phyloP scores from a whole-genome alignment of 2,329 filamentous ascomycete genomes.

The Myriosclerotinia duriaeana region DNA sequence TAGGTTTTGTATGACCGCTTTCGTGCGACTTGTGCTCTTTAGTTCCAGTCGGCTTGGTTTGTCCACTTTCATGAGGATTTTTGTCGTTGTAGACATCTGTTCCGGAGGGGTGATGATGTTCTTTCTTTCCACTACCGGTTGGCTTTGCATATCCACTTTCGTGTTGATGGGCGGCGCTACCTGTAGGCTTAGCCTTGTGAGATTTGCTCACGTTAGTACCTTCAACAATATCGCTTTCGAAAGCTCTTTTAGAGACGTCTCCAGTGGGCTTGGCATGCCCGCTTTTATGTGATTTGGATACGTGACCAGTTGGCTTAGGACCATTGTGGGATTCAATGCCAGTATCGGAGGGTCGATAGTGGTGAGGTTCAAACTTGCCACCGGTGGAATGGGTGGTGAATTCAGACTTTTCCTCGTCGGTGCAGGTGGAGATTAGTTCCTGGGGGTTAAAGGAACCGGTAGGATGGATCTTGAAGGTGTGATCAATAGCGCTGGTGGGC shows the following conservation, averaged over 20 bases:
- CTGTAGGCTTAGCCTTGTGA: background rate
- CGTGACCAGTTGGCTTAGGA: background rate
- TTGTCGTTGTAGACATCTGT: background rate
- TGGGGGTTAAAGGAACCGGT: background rate
- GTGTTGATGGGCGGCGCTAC: background rate
- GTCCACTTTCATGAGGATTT: background rate
- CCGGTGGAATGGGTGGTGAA: background rate
- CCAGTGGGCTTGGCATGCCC: background rate
- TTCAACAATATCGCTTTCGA: background rate
- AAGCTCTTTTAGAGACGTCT: background rate
- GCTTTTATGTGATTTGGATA: background rate
- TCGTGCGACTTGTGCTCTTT: background rate
- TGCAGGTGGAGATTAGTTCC: background rate
- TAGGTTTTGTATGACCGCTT: background rate
- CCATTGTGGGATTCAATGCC: background rate
- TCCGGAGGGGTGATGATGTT: background rate
- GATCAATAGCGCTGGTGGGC: background rate
- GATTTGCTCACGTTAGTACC: background rate
- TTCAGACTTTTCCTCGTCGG: background rate
- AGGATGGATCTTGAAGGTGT: slow-evolving; percentile 1
- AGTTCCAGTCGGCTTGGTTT: background rate
- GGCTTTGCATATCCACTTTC: background rate
- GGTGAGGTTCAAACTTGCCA: background rate
- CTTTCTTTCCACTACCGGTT: background rate
- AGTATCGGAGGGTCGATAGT: background rate